phyloP scores from a whole-genome alignment of 768 basidiomycete species.

The Mycena indigotica region DNA sequence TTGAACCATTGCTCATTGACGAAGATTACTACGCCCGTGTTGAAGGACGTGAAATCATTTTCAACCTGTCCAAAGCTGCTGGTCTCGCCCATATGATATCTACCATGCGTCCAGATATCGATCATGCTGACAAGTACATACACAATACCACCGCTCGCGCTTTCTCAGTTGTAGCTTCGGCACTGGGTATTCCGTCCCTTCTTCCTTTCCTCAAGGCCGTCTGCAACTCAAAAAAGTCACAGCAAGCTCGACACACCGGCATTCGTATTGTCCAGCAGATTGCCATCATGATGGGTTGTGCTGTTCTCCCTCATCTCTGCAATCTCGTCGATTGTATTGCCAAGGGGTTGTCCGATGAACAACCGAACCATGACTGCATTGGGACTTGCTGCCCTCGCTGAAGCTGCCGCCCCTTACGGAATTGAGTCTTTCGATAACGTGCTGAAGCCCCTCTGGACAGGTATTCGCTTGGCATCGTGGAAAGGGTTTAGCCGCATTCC shows the following conservation, averaged over 20 bases:
- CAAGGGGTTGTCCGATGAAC: conserved; percentile 87
- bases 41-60: conserved; percentile 98
- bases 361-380: conserved; percentile 96
- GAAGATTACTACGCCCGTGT: conserved; percentile 96
- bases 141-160: conserved; percentile 98
- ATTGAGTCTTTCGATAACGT: conserved; percentile 99
- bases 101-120: conserved; percentile 99
- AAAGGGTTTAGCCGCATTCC: conserved; percentile 90
- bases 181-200: conserved; percentile 94
- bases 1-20: conserved; percentile 97
- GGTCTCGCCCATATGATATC: conserved; percentile 99
- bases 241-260: conserved; percentile 99
- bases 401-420: conserved; percentile 97
- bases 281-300: conserved; percentile 99
- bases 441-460: conserved; percentile 89
- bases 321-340: conserved; percentile 96
- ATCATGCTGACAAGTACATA: conserved; percentile 98
- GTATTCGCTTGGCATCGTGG: conserved; percentile 94
- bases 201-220: conserved; percentile 98
- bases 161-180: conserved; percentile 97
- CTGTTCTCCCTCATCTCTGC: conserved; percentile 92
- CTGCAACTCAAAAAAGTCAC: conserved; percentile 97
- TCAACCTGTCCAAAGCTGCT: conserved; percentile 96
- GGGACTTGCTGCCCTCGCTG: conserved; percentile 89
- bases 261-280: conserved; percentile 99